Conservation (phyloP, 306 rosid species). For the Casuarina cunninghamiana region DNA sequence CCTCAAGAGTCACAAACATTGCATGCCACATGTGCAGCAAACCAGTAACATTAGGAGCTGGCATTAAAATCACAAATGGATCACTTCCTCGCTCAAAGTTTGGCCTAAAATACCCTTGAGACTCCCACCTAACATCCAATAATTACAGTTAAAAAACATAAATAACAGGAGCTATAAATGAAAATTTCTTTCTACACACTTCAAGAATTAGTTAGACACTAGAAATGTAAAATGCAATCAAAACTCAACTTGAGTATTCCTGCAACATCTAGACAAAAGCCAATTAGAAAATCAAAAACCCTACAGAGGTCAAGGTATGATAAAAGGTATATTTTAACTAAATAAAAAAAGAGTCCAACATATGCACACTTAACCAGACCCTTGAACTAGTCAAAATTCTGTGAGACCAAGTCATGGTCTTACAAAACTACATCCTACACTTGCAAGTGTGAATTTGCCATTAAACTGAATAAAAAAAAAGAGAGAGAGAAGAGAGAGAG, state of each 20-base stretch:
- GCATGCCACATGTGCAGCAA: constrained; percentile 99
- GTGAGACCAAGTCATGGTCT: no score
- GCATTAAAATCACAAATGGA: constrained; percentile 92
- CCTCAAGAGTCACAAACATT: constrained; percentile 99
- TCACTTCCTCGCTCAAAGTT: constrained; percentile 63
- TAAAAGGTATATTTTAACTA: not conserved
- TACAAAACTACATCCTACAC: no score
- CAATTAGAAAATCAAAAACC: no score
- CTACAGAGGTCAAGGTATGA: not conserved
- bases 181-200: not conserved
- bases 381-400: no score
- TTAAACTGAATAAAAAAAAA: not conserved
- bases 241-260: not conserved
- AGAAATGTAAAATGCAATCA: not conserved
- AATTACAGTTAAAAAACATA: constrained; percentile 25
- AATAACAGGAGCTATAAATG: not conserved
- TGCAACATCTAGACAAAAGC: not conserved
- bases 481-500: not conserved
- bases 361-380: no score
- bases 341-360: not conserved
- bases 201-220: constrained; percentile 4
- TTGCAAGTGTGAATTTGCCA: no score
- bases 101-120: constrained; percentile 91
- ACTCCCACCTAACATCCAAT: constrained; percentile 85
- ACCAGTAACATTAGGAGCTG: constrained; percentile 98